Percentiles rank a stretch among this genome's conserved stretches.
These are phyloP conservation scores for Exophiala alcalophila DNA, from an alignment of 2,329 filamentous ascomycete genomes.

Conservation along the genomic window DNA sequence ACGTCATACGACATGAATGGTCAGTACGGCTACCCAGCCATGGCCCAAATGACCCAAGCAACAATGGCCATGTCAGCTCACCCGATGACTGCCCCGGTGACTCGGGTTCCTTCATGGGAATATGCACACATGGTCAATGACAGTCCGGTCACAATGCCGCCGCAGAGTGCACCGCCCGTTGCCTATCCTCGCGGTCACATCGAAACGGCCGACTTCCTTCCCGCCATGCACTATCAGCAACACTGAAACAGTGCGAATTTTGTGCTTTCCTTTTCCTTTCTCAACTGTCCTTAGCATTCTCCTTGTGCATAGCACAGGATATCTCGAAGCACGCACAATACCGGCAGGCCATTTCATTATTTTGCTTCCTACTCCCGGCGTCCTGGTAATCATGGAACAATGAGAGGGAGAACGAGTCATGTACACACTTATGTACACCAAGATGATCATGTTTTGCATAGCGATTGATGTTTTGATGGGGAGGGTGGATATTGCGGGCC, in stretches of 20 bases:
- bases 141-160: slow-evolving; percentile 32
- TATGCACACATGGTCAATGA: slow-evolving; percentile 35
- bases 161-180: slow-evolving; percentile 29
- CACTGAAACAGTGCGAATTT: slow-evolving; percentile 15
- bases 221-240: slow-evolving; percentile 22
- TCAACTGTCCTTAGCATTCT: slow-evolving; percentile 24
- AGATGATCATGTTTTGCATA: slow-evolving; percentile 26
- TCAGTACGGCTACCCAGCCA: slow-evolving; percentile 22
- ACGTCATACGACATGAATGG: slow-evolving; percentile 21
- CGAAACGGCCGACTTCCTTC: slow-evolving; percentile 22
- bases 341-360: slow-evolving; percentile 7
- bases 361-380: slow-evolving; percentile 11
- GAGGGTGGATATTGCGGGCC: slow-evolving; percentile 6
- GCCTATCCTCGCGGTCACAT: slow-evolving; percentile 24
- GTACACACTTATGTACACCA: slow-evolving; percentile 27
- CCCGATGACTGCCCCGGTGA: slow-evolving; percentile 34
- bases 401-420: slow-evolving; percentile 18
- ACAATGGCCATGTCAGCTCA: slow-evolving; percentile 23
- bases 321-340: slow-evolving; percentile 2
- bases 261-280: slow-evolving; percentile 18
- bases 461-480: slow-evolving; percentile 18
- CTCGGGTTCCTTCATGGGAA: slow-evolving; percentile 39
- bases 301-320: slow-evolving; percentile 16
- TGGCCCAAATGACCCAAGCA: slow-evolving; percentile 21
- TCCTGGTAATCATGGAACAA: slow-evolving; percentile 7